Base-by-base conservation (phyloP, 768 basidiomycete species). In the Tulasnella sp. region DNA sequence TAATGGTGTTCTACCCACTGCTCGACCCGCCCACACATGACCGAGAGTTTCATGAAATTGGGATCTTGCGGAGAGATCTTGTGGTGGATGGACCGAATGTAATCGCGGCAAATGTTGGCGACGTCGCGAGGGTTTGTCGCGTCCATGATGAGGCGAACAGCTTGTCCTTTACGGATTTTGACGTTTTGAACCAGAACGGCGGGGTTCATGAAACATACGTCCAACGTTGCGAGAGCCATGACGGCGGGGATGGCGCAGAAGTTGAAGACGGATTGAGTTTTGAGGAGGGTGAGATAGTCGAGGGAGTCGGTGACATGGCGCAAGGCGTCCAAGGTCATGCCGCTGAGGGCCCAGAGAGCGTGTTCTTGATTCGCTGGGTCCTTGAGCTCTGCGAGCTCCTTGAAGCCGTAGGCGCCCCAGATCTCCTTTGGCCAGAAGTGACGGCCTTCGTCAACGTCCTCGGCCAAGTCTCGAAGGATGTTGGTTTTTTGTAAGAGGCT, bases 401-500 rank as follows among this genome's bases (percentile, higher is more conserved):
- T 81, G 81, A 95, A 93, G 4, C 89, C 89, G 75, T 90, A 90
- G 71, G 83, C 83, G 5, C 84, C 88, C 94, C 94, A 98, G 62
- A 99, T 93, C 79, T 94, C 94, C 63, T 84, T 85, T 0, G 96
- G 96, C 95, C 97, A 99, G 84, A 98, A 98, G 78, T 86, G 90
- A 52, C 96, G 87, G 8, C 84, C 83, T 32, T 95, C 85, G 52
- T 95, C 90, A 16, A 88, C 84, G 79, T 99, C 96, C 80, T 99
- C 96, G 62, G 90, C 87, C 82, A 87, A 92, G 80, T 99, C 96
- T 73, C 96, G 92, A 70, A 94, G 92, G 80, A 99, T 97, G 80
- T 99, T 99, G 34, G 95, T 97, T 82, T 99, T 99, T 80, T 99
- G 96, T 12, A 99, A 86, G 62, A 98, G 83, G 36, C 94, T 85